phyloP scores from a whole-genome alignment of 1,284 basidiomycete genomes.

The Ustilago lituana region DNA sequence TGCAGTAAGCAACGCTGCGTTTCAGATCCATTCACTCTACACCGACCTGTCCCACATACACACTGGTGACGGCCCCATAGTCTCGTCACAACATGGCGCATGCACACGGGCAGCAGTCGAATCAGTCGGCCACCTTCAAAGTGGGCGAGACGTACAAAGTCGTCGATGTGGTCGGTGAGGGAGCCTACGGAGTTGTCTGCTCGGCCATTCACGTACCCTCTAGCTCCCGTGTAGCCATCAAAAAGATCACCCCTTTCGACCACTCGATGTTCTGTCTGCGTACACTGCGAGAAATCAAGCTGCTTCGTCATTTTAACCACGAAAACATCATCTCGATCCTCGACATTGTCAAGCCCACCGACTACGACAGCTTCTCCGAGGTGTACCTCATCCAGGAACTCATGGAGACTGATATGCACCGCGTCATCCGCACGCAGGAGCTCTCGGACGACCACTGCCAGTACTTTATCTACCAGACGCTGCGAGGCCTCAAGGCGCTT shows the following conservation, averaged over 20 bases:
- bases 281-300: conserved; percentile 65
- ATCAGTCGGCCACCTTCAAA: conserved; percentile 37
- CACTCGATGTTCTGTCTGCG: conserved; percentile 67
- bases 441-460: conserved; percentile 83
- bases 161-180: conserved; percentile 69
- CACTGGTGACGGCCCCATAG: no score
- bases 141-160: conserved; percentile 64
- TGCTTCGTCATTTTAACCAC: conserved; percentile 65
- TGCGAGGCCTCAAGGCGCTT: conserved; percentile 66
- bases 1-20: no score
- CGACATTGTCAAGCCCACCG: conserved; percentile 57
- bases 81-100: conserved; percentile 32
- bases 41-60: no score
- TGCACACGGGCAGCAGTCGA: conserved; percentile 33
- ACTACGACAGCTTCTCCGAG: conserved; percentile 90
- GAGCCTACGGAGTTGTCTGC: conserved; percentile 69
- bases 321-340: conserved; percentile 64
- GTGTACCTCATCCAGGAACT: conserved; percentile 78
- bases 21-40: no score
- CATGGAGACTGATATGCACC: conserved; percentile 67
- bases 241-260: conserved; percentile 67
- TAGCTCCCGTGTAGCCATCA: conserved; percentile 68
- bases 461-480: conserved; percentile 87
- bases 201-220: conserved; percentile 67
- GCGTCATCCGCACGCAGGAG: conserved; percentile 67